phyloP scores from a whole-genome alignment of 2,329 filamentous ascomycete species.

The Zymoseptoria ardabiliae region DNA sequence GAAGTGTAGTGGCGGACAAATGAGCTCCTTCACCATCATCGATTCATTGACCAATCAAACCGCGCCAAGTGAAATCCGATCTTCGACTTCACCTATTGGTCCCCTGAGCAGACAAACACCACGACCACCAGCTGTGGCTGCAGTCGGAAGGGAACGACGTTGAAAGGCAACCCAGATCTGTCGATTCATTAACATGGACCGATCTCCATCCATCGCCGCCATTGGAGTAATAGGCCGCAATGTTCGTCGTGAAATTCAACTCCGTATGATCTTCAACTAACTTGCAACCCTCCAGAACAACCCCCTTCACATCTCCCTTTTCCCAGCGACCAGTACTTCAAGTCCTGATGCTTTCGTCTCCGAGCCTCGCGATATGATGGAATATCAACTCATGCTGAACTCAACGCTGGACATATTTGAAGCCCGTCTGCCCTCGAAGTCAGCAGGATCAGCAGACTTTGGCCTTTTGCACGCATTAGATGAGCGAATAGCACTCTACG shows the following conservation, averaged over 20 bases:
- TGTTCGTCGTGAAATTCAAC: slow-evolving; percentile 44
- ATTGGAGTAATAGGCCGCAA: slow-evolving; percentile 91
- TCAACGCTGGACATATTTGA: slow-evolving; percentile 92
- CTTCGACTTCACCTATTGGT: no score
- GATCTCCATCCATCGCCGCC: slow-evolving; percentile 71
- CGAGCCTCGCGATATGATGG: slow-evolving; percentile 59
- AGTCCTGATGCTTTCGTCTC: slow-evolving; percentile 9
- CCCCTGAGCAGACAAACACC: no score
- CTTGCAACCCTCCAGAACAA: slow-evolving; percentile 61
- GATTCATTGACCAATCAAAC: no score
- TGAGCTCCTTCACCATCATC: slow-evolving; percentile 3
- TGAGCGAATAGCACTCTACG: slow-evolving; percentile 87
- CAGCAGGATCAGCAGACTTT: slow-evolving; percentile 67
- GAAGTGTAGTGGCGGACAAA: not conserved
- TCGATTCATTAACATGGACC: no score
- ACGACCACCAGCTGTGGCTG: no score
- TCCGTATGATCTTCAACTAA: not conserved
- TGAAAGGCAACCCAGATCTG: no score
- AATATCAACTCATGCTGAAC: slow-evolving; percentile 86
- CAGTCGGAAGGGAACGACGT: no score
- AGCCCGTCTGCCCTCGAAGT: slow-evolving; percentile 66
- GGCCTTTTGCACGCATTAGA: slow-evolving; percentile 89
- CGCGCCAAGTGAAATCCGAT: no score
- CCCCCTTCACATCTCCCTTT: slow-evolving; percentile 85
- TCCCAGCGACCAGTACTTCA: slow-evolving; percentile 52